Base-by-base conservation (phyloP, 2,329 filamentous ascomycete genomes). In the Knufia petricola region DNA sequence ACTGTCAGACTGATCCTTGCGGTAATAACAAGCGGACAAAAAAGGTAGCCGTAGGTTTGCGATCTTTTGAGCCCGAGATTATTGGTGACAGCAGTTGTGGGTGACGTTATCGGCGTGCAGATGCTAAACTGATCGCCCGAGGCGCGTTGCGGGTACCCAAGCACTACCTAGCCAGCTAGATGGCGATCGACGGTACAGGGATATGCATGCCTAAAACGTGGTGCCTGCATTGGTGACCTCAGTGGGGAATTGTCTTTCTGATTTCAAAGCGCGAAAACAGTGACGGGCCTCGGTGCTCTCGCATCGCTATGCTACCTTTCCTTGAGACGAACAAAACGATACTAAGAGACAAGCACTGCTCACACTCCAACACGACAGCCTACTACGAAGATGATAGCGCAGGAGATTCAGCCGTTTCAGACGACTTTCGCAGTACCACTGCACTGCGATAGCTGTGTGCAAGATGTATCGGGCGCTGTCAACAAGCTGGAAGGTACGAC, bases 391-490 rank as follows among this genome's bases (percentile, higher is more conserved):
- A 41, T 41, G 39, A 28, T 28, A 13, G 24, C 24, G 2, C 21
- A 23, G 12, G 24, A 41, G 24, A 15, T 41, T n/a, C 17, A 41
- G 21, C 39, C 39, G 9, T 41, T 41, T 26, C 39, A 96, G 84
- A 94, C 90, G 52, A 84, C 90, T 56, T 96, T 96, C 67, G 88
- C 90, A 55, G 92, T 96, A 59, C 89, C 88, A 48, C 82, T 96
- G 74, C 87, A 82, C 69, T 96, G 92, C 71, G 84, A 94, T 60
- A 74, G 77, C 62, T 96, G 92, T 71, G 80, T 95, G 66, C 84
- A 89, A 66, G 82, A 87, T 60, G 82, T 98, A 64, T 87, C 87
- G 61, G 77, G 78, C 55, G 82, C 87, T 41, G 71, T 96, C 44
- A 78, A 84, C 66, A 81, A 84, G 61, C 70, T 96, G 37, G 74